phyloP scores from a whole-genome alignment of 257 asterid genomes.

The Rauvolfia tetraphylla region DNA sequence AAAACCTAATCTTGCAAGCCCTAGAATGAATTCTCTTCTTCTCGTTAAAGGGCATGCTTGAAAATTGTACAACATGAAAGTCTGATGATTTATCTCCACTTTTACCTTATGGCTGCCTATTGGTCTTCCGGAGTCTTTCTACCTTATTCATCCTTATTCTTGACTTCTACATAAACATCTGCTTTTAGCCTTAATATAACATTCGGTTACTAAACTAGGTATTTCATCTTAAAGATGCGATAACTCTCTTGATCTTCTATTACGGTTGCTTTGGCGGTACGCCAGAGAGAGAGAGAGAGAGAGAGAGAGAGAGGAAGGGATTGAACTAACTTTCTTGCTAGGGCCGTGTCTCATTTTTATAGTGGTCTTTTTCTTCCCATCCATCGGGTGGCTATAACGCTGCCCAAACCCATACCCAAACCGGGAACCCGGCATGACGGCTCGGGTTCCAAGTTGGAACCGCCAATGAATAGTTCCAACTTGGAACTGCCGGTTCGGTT shows the following conservation, averaged over 20 bases:
- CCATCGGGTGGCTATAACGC: too few relatives aligned
- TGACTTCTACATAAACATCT: not conserved
- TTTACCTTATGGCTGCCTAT: not conserved
- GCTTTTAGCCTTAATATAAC: not conserved
- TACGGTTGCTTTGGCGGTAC: not conserved
- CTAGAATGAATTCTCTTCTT: slow-evolving; percentile 1
- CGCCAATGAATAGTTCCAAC: too few relatives aligned
- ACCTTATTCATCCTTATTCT: not conserved
- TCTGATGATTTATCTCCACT: not conserved
- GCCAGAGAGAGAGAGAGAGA: not conserved
- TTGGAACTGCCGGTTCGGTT: too few relatives aligned
- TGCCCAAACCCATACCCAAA: too few relatives aligned
- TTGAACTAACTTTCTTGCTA: not conserved
- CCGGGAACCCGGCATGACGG: too few relatives aligned
- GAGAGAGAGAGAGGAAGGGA: not conserved
- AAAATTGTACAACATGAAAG: not conserved
- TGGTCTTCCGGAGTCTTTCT: not conserved
- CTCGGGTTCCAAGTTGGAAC: too few relatives aligned
- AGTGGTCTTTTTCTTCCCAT: too few relatives aligned
- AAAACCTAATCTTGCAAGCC: slow-evolving; percentile 5
- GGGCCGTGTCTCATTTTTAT: not conserved
- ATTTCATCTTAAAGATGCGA: not conserved
- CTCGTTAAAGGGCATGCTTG: not conserved
- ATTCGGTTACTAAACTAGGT: not conserved
- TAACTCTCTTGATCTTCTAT: not conserved